Evolutionary conservation across 371 early-diverging fungal genomes (phyloP), one percentile per base, ranked within the genome.

Genomic region (Syncephalastrum sp.): DNA sequence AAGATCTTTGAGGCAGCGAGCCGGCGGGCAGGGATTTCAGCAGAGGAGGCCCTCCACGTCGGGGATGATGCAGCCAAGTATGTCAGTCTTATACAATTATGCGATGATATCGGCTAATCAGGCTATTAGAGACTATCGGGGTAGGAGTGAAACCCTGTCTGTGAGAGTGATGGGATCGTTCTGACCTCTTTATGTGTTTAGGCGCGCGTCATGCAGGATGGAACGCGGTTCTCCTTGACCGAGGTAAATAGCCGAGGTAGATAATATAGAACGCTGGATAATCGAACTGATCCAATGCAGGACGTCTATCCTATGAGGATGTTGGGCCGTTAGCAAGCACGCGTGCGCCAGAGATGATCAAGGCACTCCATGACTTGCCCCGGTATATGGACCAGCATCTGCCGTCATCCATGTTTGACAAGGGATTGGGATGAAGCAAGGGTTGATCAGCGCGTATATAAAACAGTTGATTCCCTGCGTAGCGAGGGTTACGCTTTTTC

Each of bases 1-100:
- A 47, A 54, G 21, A 62, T 67, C 12, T 67, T 62, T 53, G 61
- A 62, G 41, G 52, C 46, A 23, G 67, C 67, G 5, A 47, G 49
- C 16, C 19, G 42, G 24, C 25, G 50, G 12, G 24, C 42, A 17
- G 19, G 42, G 10, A 29, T 57, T 15, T 19, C 13, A 12, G 45
- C 60, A 4, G 43, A 53, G 19, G 33, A 65, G 51, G 58, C 51
- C 12, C 47, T 65, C 17, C 66, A 65, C 42, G 54, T 65, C 12
- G 66, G 66, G 2, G 66, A 65, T 41, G 66, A 65, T 42, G 50
- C 49, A 21, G 24, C 21, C 42, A 51, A 44, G 62, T 56, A 51
- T 52, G 58, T 5, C 21, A 46, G 15, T n/a, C 17, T 33, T n/a
- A 16, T 41, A 4, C 16, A 33, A 41, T 19, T 1, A 33, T 38